Evolutionary conservation across 2,329 filamentous ascomycete species (phyloP), one percentile per base, ranked within the genome.

Genomic region (Emergomyces pasteurianus): DNA sequence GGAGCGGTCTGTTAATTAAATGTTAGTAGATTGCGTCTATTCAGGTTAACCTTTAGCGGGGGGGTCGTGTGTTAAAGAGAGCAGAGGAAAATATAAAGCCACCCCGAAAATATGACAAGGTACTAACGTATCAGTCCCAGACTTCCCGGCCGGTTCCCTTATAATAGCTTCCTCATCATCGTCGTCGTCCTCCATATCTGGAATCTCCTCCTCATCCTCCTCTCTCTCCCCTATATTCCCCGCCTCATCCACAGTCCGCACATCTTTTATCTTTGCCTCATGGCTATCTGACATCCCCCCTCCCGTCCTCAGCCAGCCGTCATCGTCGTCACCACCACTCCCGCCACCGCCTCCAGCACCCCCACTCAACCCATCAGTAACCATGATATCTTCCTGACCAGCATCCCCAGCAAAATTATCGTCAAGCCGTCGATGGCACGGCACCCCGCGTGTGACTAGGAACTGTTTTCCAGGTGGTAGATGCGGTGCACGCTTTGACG

Each of bases 111-210:
- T 4, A 42, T 12, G 58, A 49, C n/a, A 58, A 55, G 9, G 54
- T 46, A 77, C 83, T 71, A 71, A 86, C 84, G 81, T 79, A 63
- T 80, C 79, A 3, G 78, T 78, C n/a, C 76, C 77, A 21, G 74
- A 75, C 60, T 69, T 67, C 36, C 76, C 77, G 58, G 73, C 75
- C 10, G 84, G 80, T 67, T 95, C 91, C 14, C 88, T 83, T 69
- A 97, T 97, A 71, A 99, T 97, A 52, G 94, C 94, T 75, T 97
- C 92, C 64, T 95, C 92, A 62, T 89, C 86, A 66, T 97, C 88
- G 64, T 90, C 92, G 61, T 97, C 92, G 65, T 97, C 94, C 71
- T 97, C 94, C 91, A 97, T 97, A 71, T 97, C 92, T 0, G 92
- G 92, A 64, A 97, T 96, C 69, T 96, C 92, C 52, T 86, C 84